These are phyloP conservation scores for Colletotrichum godetiae DNA, from an alignment of 2,329 filamentous ascomycete species.

Conservation along the genomic window DNA sequence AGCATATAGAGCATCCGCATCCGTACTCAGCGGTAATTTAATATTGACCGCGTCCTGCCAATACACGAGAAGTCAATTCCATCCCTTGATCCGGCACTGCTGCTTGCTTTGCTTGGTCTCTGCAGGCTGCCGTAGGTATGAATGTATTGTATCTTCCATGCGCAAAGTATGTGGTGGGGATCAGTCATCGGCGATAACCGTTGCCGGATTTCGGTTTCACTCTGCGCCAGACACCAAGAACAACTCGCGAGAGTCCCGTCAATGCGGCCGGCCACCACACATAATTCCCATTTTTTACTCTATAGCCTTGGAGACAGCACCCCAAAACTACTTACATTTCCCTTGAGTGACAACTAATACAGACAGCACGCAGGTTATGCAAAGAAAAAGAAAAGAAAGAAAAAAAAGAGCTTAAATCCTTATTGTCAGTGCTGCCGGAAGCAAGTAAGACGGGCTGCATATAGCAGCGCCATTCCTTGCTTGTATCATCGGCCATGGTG, in stretches of 20 bases:
- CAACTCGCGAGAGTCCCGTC: background rate
- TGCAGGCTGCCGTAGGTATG: background rate
- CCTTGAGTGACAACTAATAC: constrained; percentile 21
- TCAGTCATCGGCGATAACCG: constrained; percentile 12
- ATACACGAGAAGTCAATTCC: background rate
- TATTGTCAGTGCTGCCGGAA: background rate
- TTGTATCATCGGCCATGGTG: background rate
- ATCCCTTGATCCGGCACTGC: background rate
- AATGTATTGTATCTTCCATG: background rate
- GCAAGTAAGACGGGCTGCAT: background rate
- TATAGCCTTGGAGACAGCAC: background rate
- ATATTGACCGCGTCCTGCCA: background rate
- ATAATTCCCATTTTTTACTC: background rate
- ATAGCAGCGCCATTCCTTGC: background rate
- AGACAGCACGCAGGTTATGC: constrained; percentile 19
- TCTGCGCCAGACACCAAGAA: background rate
- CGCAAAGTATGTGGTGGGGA: background rate
- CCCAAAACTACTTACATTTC: background rate
- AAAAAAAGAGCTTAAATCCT: constrained; percentile 28
- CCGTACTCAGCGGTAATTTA: background rate
- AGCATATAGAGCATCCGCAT: background rate
- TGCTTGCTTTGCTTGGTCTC: background rate
- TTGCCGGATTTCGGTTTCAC: constrained; percentile 11
- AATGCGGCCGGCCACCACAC: background rate
- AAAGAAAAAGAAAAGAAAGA: no score